Base-by-base conservation (phyloP, 2,329 filamentous ascomycete genomes). In the Botrytis elliptica region DNA sequence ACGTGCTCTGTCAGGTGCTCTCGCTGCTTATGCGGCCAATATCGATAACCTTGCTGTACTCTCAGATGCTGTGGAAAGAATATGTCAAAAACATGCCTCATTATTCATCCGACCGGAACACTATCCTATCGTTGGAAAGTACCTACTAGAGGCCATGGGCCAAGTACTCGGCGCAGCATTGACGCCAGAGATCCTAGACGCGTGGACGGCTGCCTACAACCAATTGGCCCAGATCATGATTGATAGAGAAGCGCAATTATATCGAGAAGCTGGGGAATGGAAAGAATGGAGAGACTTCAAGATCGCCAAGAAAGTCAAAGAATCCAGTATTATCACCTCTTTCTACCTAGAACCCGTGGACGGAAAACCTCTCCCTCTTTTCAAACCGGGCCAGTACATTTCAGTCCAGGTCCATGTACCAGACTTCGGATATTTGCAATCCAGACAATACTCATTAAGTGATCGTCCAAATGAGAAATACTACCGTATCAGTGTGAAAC, bases 401-500 rank as follows among this genome's bases (percentile, higher is more conserved):
- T 91, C 89, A 60, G 82, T 94, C 70, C 88, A 88, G 76, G 81
- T 92, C 1, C 84, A 86, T 64, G 86, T 94, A 0, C 88, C 90
- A 0, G 84, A 86, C 66, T 85, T 92, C 36, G 87, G 88, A n/a
- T 85, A 91, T 77, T 83, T 86, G 74, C 93, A 95, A 82, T 89
- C 89, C 73, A 84, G 93, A 72, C 93, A 95, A 84, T 95, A 94
- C 84, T 92, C 90, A 65, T 85, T 95, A 73, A 92, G 89, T 79
- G 89, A 92, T 77, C 85, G 83, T 3, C 85, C 85, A 6, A 76
- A 77, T 38, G 77, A 77, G n/a, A 84, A 86, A 66, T 87, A 89
- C 82, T 93, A 93, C 82, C 88, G 93, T 72, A 90, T 95, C 83
- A 92, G 88, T 77, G 90, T 95, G 75, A 95, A 94, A 86, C 87